These are phyloP conservation scores for Coriaria nepalensis DNA, from an alignment of 306 rosid genomes.

Conservation along the genomic window DNA sequence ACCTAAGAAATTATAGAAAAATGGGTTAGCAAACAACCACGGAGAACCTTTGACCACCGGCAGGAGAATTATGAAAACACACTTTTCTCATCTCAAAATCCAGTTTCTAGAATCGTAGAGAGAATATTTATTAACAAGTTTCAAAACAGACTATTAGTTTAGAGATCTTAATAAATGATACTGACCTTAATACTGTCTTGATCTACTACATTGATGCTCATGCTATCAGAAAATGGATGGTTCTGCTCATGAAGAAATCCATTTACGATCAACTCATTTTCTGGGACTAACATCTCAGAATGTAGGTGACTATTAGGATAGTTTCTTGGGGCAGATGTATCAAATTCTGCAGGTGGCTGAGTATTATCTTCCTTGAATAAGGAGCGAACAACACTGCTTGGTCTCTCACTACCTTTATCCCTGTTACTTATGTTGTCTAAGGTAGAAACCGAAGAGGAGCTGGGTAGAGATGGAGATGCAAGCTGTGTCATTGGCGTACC, in stretches of 20 bases:
- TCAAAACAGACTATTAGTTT: neutral
- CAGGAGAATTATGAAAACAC: too few species aligned
- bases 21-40: neutral
- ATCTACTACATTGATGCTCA: slow-evolving; percentile 30
- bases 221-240: slow-evolving; percentile 26
- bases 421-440: slow-evolving; percentile 24
- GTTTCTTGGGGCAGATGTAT: slow-evolving; percentile 23
- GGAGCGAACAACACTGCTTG: slow-evolving; percentile 57
- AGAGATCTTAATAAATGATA: slow-evolving; percentile 7
- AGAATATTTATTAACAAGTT: neutral
- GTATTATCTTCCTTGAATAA: slow-evolving; percentile 48
- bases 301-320: slow-evolving; percentile 25
- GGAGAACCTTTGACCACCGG: too few species aligned
- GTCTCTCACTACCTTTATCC: slow-evolving; percentile 18
- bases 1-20: slow-evolving; percentile 30
- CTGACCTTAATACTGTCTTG: slow-evolving; percentile 49
- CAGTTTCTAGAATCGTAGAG: neutral
- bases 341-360: slow-evolving; percentile 12
- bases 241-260: slow-evolving; percentile 63
- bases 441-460: slow-evolving; percentile 20
- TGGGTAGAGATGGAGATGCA: slow-evolving; percentile 27
- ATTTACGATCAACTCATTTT: slow-evolving; percentile 72
- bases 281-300: slow-evolving; percentile 32
- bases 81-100: neutral
- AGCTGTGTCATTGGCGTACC: slow-evolving; percentile 14